Base-by-base conservation (phyloP, 2,329 filamentous ascomycete genomes). In the Alternaria alternata region DNA sequence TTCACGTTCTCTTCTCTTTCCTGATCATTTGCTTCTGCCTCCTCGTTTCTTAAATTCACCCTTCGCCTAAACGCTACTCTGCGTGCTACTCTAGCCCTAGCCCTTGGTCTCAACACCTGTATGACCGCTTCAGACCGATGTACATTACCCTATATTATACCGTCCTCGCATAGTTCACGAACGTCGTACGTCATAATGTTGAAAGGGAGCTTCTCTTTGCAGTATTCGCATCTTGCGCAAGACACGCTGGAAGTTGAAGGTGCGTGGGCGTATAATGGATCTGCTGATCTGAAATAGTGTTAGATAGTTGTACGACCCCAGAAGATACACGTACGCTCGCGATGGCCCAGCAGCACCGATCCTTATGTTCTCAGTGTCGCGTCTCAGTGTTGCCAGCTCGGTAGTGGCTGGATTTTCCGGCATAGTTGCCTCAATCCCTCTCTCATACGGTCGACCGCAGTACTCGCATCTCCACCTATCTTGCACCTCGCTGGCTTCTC, bases 381-480 rank as follows among this genome's bases (percentile, higher is more conserved):
- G n/a, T 9, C 24, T 14, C 12, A 7, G 5, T 24, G 12, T 7
- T 7, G 11, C 20, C 18, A 12, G 11, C 39, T 12, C 12, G 20
- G 39, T 42, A 7, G 20, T 24, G 4, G 20, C 20, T 42, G 11
- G 11, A 16, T 14, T 22, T 41, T 12, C 20, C 20, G 20, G 12
- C 12, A 16, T 11, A 47, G 24, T 47, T n/a, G 36, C 41, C n/a
- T 30, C 34, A 16, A 9, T 12, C 8, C 53, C 57, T 4, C 47
- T 38, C 2, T 57, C 49, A 36, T 47, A 61, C 14, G 61, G n/a
- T 14, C 46, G 22, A 3, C 28, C 57, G 41, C 61, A 63, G 11
- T 61, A 44, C 52, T 56, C 48, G 22, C 61, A 63, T 20, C 26
- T 41, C 56, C 52, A 63, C 16, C 57, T 41, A 20, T 61, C 57